A percentile compares a stretch with the other conserved stretches of the same genome.
Conservation (phyloP, 306 rosid genomes). For the Prunus padus region DNA sequence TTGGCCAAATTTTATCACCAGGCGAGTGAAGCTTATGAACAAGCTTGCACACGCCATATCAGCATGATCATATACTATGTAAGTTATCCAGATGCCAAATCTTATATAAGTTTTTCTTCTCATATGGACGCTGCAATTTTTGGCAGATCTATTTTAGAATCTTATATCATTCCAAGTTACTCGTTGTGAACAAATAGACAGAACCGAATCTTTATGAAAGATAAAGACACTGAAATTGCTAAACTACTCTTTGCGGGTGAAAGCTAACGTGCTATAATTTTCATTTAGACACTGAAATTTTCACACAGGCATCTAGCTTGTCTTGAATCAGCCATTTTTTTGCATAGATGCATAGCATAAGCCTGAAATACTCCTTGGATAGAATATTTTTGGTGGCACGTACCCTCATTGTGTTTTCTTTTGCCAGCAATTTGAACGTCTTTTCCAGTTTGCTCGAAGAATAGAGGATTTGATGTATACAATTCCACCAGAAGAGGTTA, state of each 20-base stretch:
- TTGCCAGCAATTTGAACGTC: conserved; percentile 92
- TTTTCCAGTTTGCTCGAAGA: conserved; percentile 86
- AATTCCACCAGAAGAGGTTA: conserved; percentile 86
- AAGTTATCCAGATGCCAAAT: conserved; percentile 33
- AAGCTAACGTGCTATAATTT: not conserved
- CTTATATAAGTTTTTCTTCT: conserved; percentile 9
- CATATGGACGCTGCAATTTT: not conserved
- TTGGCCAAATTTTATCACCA: conserved; percentile 97
- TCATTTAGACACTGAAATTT: not conserved
- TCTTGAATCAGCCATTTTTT: not conserved
- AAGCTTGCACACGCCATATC: conserved; percentile 91
- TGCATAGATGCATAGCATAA: not conserved
- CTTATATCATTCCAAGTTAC: not conserved
- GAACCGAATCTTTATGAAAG: not conserved
- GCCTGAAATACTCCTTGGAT: not conserved
- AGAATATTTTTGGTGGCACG: not conserved
- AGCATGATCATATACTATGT: conserved; percentile 84
- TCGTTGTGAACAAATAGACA: not conserved
- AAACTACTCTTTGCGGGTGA: not conserved
- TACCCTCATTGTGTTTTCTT: conserved; percentile 14
- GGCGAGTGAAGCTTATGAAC: conserved; percentile 97
- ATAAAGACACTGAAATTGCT: not conserved
- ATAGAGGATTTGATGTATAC: conserved; percentile 86
- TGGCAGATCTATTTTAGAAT: not conserved
- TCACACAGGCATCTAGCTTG: not conserved